Evolutionary conservation across 345 rosid species (phyloP), one percentile per base, ranked within the genome.

Genomic region (Brassica cretica): DNA sequence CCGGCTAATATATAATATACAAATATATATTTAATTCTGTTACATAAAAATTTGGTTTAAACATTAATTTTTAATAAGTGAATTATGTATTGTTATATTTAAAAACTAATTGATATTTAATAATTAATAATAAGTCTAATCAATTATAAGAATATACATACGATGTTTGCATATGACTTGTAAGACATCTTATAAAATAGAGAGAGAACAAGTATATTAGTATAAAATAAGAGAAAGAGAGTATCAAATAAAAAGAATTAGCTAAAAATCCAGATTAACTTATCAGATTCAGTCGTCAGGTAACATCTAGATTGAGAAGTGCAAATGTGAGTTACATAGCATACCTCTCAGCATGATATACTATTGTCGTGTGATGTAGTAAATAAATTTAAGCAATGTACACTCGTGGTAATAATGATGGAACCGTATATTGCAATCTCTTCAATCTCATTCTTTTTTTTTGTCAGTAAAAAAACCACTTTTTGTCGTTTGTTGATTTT

Each of bases 401-500:
- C 33, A 60, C 16, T 25, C 65, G 64, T 60, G 35, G 35, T 60
- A 60, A 60, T 11, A 60, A 25, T 4, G 15, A 18, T 39, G 49
- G 53, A 64, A 49, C 74, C 74, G 11, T 41, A 41, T 76, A 14
- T 29, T 67, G 44, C 49, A 37, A 11, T 60, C 63, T 44, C 61
- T 41, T 59, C 66, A 16, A 33, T 64, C 24, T 53, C 16, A 60
- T 68, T 27, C 15, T 35, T 33, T 25, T 3, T 8, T 44, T 60
- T 64, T 30, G 64, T 58, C 61, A 49, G 27, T 65, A 39, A 44
- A 65, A 68, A 32, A 59, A 10, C n/a, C 30, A 66, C 10, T 2
- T 67, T 61, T 74, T 74, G 78, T 79, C 75, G 82, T 74, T 74
- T 79, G 41, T 68, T 35, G 33, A 18, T 33, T 24, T 62, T 62